These are phyloP conservation scores for Picochlorum sp. DNA, from an alignment of 139 green algal genomes.

Conservation along the genomic window DNA sequence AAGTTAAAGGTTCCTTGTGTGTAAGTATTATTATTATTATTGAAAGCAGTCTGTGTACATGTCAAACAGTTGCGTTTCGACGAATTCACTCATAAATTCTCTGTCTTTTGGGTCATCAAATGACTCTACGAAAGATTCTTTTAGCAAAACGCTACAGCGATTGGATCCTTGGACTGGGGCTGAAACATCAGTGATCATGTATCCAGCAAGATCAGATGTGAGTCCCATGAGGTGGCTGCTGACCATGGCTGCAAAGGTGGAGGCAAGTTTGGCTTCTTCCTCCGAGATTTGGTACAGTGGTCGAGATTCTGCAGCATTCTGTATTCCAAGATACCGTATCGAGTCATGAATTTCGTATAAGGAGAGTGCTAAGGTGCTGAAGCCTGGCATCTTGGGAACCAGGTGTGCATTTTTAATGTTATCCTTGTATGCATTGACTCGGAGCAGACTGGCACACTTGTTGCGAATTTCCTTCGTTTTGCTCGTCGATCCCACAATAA, in stretches of 20 bases:
- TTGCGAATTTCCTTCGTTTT: slow-evolving; percentile 75
- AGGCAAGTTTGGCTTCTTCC: not conserved
- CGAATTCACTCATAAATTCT: slow-evolving; percentile 54
- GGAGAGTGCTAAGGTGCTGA: slow-evolving; percentile 27
- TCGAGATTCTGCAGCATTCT: slow-evolving; percentile 2
- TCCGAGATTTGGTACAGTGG: slow-evolving; percentile 21
- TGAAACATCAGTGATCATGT: slow-evolving; percentile 82
- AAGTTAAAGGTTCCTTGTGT: not conserved
- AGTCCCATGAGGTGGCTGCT: slow-evolving; percentile 50
- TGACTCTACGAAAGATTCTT: slow-evolving; percentile 68
- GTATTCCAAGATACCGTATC: slow-evolving; percentile 26
- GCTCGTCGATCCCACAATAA: slow-evolving; percentile 75
- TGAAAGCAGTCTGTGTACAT: slow-evolving; percentile 49
- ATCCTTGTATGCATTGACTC: slow-evolving; percentile 86
- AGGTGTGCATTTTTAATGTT: slow-evolving; percentile 32
- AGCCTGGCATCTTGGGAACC: slow-evolving; percentile 50
- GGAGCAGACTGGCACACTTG: slow-evolving; percentile 44
- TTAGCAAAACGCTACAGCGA: slow-evolving; percentile 52
- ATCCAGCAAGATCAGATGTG: slow-evolving; percentile 53
- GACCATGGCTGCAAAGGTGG: slow-evolving; percentile 26
- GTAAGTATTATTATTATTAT: not conserved
- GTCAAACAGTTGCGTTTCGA: slow-evolving; percentile 81
- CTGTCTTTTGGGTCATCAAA: slow-evolving; percentile 29
- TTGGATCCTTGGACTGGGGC: slow-evolving; percentile 14
- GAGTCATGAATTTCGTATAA: slow-evolving; percentile 49